Percentiles rank a stretch among this genome's conserved stretches.
Conservation (phyloP, 2,329 filamentous ascomycete species). For the Xylaria hypoxylon region DNA sequence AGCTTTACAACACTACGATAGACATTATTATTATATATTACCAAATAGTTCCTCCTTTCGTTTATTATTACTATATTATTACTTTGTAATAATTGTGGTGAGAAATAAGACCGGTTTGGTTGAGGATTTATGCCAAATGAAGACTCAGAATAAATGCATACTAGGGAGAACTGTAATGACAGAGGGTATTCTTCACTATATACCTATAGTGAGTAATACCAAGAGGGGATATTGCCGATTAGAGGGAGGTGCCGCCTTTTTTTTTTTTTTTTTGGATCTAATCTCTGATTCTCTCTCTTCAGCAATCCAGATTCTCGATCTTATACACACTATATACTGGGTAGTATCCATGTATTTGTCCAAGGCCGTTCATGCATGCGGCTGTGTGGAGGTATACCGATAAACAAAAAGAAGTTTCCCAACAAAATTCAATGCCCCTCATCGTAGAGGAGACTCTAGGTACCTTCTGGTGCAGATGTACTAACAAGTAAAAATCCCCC, state of each 20-base stretch:
- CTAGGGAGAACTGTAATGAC: not conserved
- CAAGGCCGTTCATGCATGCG: not conserved
- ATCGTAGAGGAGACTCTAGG: not conserved
- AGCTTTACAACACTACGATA: not conserved
- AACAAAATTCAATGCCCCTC: slow-evolving; percentile 29
- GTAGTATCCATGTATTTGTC: not conserved
- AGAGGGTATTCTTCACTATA: not conserved
- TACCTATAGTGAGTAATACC: not conserved
- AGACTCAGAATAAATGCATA: too few relatives aligned
- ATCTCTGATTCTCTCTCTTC: not conserved
- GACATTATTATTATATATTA: too few relatives aligned
- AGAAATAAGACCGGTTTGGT: not conserved
- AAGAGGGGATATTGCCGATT: too few relatives aligned
- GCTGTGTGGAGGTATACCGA: slow-evolving; percentile 16
- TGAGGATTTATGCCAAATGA: not conserved
- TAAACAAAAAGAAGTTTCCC: slow-evolving; percentile 5
- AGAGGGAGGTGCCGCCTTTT: too few relatives aligned
- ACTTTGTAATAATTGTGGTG: too few relatives aligned
- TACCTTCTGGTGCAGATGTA: not conserved
- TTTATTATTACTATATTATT: too few relatives aligned
- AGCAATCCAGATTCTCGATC: not conserved
- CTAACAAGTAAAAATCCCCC: slow-evolving; percentile 7
- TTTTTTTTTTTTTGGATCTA: too few relatives aligned
- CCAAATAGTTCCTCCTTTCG: not conserved
- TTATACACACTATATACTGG: not conserved